phyloP scores from a whole-genome alignment of 495 filamentous ascomycete genomes.

The Hypoxylon crocopeplum region DNA sequence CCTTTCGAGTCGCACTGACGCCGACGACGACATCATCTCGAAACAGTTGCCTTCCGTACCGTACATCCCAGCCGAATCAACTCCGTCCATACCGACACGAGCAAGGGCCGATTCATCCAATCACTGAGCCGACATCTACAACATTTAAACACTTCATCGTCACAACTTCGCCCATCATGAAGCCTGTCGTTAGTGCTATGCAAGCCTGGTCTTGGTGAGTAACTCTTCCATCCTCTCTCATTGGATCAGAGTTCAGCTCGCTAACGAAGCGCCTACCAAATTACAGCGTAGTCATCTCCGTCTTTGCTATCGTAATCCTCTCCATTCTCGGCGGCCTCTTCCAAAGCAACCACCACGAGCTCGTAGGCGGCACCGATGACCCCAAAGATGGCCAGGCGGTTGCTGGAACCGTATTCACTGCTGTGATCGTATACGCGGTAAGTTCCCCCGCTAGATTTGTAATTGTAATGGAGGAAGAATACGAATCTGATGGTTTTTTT shows the following conservation, averaged over 20 bases:
- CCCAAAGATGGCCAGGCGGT: conserved; percentile 77
- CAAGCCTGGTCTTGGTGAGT: conserved; percentile 92
- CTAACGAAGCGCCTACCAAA: conserved; percentile 13
- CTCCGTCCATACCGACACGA: background rate
- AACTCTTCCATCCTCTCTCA: conserved; percentile 2
- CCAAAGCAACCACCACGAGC: conserved; percentile 76
- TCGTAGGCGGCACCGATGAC: conserved; percentile 77
- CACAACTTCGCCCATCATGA: conserved; percentile 66
- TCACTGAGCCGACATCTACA: background rate
- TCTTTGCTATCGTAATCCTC: conserved; percentile 88
- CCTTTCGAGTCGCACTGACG: conserved; percentile 14
- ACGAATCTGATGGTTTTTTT: conserved; percentile 16
- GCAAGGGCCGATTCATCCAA: background rate
- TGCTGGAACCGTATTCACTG: conserved; percentile 80
- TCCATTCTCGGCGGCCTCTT: conserved; percentile 82
- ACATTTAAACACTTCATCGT: background rate
- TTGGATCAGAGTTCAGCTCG: background rate
- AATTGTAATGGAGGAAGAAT: background rate
- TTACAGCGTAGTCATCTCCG: conserved; percentile 80
- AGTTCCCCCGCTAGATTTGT: conserved; percentile 39
- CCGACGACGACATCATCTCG: conserved; percentile 16
- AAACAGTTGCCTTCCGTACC: conserved; percentile 1
- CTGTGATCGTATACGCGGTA: conserved; percentile 86
- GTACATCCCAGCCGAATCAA: background rate
- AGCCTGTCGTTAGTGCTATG: conserved; percentile 86